A percentile compares a stretch with the other conserved stretches of the same genome.
phyloP scores from a whole-genome alignment of 73 alveolate species.

The Symbiodinium pilosum region DNA sequence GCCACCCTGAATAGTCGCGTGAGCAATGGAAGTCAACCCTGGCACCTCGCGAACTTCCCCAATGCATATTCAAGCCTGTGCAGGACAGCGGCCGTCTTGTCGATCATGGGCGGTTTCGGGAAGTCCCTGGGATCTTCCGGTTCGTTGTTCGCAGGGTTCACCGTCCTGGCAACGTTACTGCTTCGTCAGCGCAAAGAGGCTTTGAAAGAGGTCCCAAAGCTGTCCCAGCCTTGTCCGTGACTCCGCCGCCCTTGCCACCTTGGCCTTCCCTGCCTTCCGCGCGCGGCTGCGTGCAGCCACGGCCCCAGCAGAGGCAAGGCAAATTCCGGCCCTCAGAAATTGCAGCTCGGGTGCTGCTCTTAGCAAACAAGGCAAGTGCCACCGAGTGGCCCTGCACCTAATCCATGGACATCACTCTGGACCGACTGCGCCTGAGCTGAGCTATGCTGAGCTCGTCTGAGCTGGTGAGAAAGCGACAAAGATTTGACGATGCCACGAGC shows the following conservation, averaged over 20 bases:
- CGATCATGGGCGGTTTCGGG: conserved; percentile 58
- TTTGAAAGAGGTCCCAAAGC: no score
- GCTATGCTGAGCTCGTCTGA: no score
- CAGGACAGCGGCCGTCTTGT: conserved; percentile 21
- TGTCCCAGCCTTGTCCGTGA: background rate
- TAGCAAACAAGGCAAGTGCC: no score
- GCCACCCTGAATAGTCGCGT: background rate
- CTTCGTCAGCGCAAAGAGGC: no score
- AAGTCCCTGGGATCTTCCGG: conserved; percentile 84
- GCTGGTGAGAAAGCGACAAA: no score
- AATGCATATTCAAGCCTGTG: background rate
- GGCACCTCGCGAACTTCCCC: background rate
- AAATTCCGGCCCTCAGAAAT: background rate
- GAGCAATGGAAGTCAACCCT: background rate
- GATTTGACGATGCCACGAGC: no score
- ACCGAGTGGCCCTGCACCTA: no score
- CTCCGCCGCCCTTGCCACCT: no score
- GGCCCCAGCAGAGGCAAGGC: conserved; percentile 12
- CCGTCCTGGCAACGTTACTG: conserved; percentile 52
- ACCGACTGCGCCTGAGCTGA: background rate
- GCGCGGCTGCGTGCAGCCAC: background rate
- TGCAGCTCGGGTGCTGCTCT: no score
- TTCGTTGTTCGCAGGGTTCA: conserved; percentile 75
- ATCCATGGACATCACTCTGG: background rate
- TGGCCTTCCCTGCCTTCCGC: background rate